Evolutionary conservation across 805 yeast genomes (phyloP).

Genomic region (Yamadazyma insecticola): DNA sequence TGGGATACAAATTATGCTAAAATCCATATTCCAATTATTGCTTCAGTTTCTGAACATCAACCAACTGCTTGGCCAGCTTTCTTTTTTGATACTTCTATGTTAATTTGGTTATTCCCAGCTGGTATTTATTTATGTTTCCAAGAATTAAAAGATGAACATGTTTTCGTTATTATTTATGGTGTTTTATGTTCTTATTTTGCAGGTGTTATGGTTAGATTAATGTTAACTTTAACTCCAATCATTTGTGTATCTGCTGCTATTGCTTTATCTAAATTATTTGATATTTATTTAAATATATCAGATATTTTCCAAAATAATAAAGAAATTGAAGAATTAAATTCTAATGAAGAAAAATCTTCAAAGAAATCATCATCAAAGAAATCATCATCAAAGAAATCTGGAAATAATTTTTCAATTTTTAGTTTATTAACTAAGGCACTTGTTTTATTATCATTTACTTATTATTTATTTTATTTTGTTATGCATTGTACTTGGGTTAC

Average conservation of each 20-base stretch:
- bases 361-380: conserved; percentile 6
- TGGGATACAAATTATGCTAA: conserved; percentile 99
- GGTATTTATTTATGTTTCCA: conserved; percentile 90
- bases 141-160: conserved; percentile 86
- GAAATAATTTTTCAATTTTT: neutral
- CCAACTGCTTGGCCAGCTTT: conserved; percentile 99
- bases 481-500: conserved; percentile 98
- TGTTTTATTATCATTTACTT: conserved; percentile 64
- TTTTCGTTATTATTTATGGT: conserved; percentile 85
- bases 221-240: conserved; percentile 94
- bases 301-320: conserved; percentile 24
- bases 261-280: conserved; percentile 79
- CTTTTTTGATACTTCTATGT: conserved; percentile 86
- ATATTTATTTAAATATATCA: conserved; percentile 69
- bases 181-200: conserved; percentile 97
- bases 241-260: conserved; percentile 92
- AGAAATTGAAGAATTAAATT: conserved; percentile 4
- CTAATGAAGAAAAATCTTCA: conserved; percentile 6
- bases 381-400: no score
- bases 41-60: conserved; percentile 98
- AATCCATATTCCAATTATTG: conserved; percentile 96
- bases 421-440: conserved; percentile 51
- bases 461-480: conserved; percentile 77
- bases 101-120: conserved; percentile 98
- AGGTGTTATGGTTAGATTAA: conserved; percentile 97